Evolutionary conservation across 805 yeast genomes (phyloP), one percentile per base, ranked within the genome.

Genomic region (Hanseniaspora clermontiae): DNA sequence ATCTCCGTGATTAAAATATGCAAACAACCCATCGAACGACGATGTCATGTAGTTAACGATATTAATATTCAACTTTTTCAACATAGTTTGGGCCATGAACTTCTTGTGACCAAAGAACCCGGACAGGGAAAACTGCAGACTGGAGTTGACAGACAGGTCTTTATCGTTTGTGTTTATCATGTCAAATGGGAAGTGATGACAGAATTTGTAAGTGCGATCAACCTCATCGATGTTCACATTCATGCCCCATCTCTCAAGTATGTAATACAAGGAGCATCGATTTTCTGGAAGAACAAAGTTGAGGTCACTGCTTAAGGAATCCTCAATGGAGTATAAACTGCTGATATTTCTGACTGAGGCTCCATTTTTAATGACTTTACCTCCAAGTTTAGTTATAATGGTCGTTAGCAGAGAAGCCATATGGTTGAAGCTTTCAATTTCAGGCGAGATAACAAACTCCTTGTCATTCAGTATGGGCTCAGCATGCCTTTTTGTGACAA

Each of bases 21-120:
- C 19, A 15, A 45, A 34, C 12, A 52, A 12, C 9, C 37, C 50
- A 17, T 19, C 27, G 10, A 36, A 52, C 3, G 40, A 43, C 11
- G 40, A 15, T n/a, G 56, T 43, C 38, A 52, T 36, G 20, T 32
- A 52, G 6, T 29, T 37, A 6, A 37, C 40, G 7, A 40, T 45
- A 9, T 43, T 19, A 1, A 52, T 5, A 4, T 27, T 4, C 31
- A 52, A 12, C n/a, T 45, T 52, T 20, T 45, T 43, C 9, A 52
- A 20, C 32, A 45, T 27, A 14, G 48, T 36, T 14, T 19, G 24
- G 14, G 50, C 40, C 34, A 45, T 42, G 34, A 52, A 42, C 17
- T 52, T 52, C 34, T 52, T 47, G 37, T 52, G 40, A 17, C 56
- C 56, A 45, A 52, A 52, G 24, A 45, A 52, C 3, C 34, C 24